Evolutionary conservation across 2,329 filamentous ascomycete genomes (phyloP), one percentile per base, ranked within the genome.

Genomic region (Stachybotrys chlorohalonatus): DNA sequence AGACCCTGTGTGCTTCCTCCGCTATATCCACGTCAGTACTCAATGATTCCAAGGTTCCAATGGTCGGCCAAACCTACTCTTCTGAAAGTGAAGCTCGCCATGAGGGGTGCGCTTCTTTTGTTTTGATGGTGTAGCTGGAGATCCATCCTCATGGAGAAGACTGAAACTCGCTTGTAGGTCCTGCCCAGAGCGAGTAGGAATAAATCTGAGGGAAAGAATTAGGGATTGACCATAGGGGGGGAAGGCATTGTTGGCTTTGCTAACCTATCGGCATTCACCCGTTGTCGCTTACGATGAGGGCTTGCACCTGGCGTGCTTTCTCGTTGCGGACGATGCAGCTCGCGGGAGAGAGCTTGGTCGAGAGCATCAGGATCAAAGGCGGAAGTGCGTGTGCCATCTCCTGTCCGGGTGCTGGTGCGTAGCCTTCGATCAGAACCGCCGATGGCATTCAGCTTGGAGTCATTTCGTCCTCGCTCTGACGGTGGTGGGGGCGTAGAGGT

Each of bases 1-100:
- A 99, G 17, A 90, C 96, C 56, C 89, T 83, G 64, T 99, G 96
- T 51, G 94, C 94, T 79, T 97, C 91, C 73, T 96, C 92, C 52
- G 89, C 92, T 84, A 45, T 31, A 48, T 52, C 59, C 17, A 11
- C 9, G 48, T 50, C 24, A 50, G 30, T 7, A 31, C 6, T 71
- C 59, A 71, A 59, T 48, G 54, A 39, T 3, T 13, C n/a, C 15
- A 9, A 15, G 15, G 17, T n/a, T 31, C n/a, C 15, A n/a, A n/a
- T 2, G 48, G 16, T 11, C 3, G 7, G 7, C 13, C 31, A n/a
- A 52, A 53, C 85, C 66, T 76, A 93, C 91, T 94, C 71, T 85
- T 92, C 69, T 99, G 94, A 60, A 95, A 96, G 69, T 97, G 88
- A 58, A 96, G 81, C 70, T 96, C 94, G 53, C 89, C 89, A 67